Base-by-base conservation (phyloP, 1,284 basidiomycete genomes). In the Heterobasidion annosum region DNA sequence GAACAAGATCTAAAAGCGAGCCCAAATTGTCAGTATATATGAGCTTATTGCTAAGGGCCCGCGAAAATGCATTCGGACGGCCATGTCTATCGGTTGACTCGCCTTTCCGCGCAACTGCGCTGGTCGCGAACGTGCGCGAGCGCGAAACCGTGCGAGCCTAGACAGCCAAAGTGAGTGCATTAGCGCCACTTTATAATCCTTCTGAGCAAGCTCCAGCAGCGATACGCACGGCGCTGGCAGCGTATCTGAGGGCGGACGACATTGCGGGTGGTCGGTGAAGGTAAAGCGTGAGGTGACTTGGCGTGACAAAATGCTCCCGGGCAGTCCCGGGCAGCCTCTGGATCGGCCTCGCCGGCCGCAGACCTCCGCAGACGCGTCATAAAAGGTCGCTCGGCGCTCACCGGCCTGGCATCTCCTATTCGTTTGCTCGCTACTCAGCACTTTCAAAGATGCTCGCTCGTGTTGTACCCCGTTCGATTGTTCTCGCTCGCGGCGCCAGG, bases 1-100 rank as follows among this genome's bases (percentile, higher is more conserved):
- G 91, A 56, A 98, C 79, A 65, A 96, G 76, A 76, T 97, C 94
- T 96, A 66, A 18, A 45, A 18, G 25, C 34, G 34, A 43, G 8
- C 15, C 8, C 5, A 48, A 18, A 40, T 7, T 32, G 51, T 4
- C 2, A 32, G 53, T 50, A 54, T 45, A 8, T 18, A 12, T 32
- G 34, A 32, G 43, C 15, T 48, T 46, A 49, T 50, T 37, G 25
- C n/a, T 18, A 37, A 37, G 47, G 55, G 52, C 48, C 49, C 51
- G 51, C 40, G 52, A 40, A 18, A 40, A 16, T 46, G 32, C 15
- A 19, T 1, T n/a, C 19, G 8, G 47, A 50, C 56, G 50, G 53
- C 51, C 46, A 51, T 57, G 51, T 32, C 34, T 53, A n/a, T 40
- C 12, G 35, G 48, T 45, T 13, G 18, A 34, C 55, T 54, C 15